A percentile compares a stretch with the other conserved stretches of the same genome.
Conservation (phyloP, 2,329 filamentous ascomycete genomes). For the Pseudogymnoascus sp. region DNA sequence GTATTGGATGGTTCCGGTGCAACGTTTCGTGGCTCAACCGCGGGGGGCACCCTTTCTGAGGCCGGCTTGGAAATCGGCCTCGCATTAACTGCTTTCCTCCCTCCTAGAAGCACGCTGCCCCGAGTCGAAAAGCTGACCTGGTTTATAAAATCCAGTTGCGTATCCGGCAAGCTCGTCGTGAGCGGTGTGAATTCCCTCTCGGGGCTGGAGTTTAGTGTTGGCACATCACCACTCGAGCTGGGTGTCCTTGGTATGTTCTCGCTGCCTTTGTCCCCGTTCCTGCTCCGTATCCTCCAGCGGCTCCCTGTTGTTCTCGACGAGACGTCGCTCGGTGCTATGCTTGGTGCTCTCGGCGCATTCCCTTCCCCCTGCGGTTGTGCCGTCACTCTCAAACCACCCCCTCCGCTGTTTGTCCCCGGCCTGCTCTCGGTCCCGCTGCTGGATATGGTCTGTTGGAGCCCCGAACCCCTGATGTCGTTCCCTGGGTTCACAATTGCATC, state of each 20-base stretch:
- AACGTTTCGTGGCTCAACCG: neutral
- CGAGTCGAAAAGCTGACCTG: conserved; percentile 53
- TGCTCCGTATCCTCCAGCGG: conserved; percentile 8
- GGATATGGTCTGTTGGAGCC: conserved; percentile 39
- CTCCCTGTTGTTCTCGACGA: neutral
- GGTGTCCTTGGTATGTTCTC: neutral
- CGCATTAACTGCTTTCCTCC: conserved; percentile 30
- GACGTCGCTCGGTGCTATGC: neutral
- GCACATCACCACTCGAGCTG: neutral
- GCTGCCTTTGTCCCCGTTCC: neutral
- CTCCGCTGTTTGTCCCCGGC: conserved; percentile 28
- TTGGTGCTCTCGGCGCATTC: neutral
- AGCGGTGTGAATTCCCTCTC: conserved; percentile 40
- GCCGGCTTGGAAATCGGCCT: neutral
- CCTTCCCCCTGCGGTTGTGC: neutral
- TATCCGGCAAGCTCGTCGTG: conserved; percentile 47
- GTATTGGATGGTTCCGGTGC: neutral
- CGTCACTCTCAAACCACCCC: neutral
- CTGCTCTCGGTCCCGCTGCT: conserved; percentile 32
- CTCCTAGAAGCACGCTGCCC: conserved; percentile 54
- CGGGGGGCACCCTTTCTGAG: neutral
- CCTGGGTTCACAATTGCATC: conserved; percentile 23
- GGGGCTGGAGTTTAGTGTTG: neutral
- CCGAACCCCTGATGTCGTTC: conserved; percentile 45
- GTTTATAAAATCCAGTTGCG: conserved; percentile 45